phyloP scores from a whole-genome alignment of 1,284 basidiomycete species.

The Somion occarium region DNA sequence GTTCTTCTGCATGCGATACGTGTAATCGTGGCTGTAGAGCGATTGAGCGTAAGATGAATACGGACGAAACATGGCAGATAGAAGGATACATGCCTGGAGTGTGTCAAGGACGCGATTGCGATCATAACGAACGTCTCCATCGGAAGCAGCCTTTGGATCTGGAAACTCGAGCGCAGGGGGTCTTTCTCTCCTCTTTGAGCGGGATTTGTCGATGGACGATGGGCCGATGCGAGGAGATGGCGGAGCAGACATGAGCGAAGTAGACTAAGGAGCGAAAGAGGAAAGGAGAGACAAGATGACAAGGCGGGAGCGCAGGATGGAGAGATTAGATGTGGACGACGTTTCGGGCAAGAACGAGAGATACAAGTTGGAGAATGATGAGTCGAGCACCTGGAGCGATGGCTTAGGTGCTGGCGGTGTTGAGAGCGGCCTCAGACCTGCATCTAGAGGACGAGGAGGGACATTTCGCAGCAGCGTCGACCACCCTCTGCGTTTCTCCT shows the following conservation, averaged over 20 bases:
- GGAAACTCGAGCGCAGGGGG: conserved; percentile 32
- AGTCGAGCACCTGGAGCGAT: neutral
- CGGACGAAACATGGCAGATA: neutral
- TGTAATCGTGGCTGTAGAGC: conserved; percentile 33
- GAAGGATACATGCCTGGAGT: conserved; percentile 19
- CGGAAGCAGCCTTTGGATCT: conserved; percentile 20
- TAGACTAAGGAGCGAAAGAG: conserved; percentile 28
- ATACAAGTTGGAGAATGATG: neutral
- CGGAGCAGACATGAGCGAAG: conserved; percentile 30
- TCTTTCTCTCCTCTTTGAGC: conserved; percentile 31
- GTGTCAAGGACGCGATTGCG: conserved; percentile 22
- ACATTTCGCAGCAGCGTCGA: neutral
- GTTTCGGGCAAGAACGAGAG: neutral
- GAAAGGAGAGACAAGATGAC: conserved; percentile 25
- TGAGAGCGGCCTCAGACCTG: neutral
- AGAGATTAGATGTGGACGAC: neutral
- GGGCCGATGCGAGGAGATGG: conserved; percentile 25
- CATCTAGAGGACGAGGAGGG: neutral
- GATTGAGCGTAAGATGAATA: neutral
- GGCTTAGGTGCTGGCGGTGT: neutral
- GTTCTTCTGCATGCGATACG: conserved; percentile 30
- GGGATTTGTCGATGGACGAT: conserved; percentile 27
- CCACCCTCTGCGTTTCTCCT: conserved; percentile 7
- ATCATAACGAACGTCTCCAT: conserved; percentile 24
- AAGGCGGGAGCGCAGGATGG: neutral